These are phyloP conservation scores for Osmanthus fragrans DNA, from an alignment of 257 asterid species.

Conservation along the genomic window DNA sequence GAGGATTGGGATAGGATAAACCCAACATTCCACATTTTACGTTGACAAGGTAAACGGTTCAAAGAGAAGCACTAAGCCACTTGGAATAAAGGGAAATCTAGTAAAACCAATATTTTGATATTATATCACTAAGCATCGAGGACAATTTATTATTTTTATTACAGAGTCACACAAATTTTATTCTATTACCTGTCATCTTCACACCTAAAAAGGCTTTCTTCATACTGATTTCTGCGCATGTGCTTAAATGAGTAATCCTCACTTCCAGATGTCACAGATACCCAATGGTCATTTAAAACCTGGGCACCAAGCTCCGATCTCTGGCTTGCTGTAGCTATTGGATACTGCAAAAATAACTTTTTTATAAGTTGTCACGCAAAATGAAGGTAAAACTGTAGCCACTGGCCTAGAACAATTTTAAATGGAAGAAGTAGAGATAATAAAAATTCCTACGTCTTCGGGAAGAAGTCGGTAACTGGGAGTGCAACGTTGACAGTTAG, in stretches of 20 bases:
- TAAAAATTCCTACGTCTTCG: conserved; percentile 68
- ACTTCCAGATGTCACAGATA: conserved; percentile 99
- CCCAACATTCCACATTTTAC: not conserved
- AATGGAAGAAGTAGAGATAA: not conserved
- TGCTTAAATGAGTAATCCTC: conserved; percentile 98
- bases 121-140: not conserved
- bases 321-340: conserved; percentile 84
- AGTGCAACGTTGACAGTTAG: conserved; percentile 74
- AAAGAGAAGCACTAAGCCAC: not conserved
- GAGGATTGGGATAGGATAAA: not conserved
- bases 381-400: not conserved
- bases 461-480: conserved; percentile 99
- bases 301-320: conserved; percentile 87
- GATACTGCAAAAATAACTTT: conserved; percentile 64
- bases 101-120: conserved; percentile 7
- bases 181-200: conserved; percentile 86
- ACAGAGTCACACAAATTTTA: not conserved
- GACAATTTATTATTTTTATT: not conserved
- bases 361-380: not conserved
- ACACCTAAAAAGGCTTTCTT: conserved; percentile 95
- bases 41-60: not conserved
- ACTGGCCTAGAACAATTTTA: not conserved
- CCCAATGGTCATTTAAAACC: conserved; percentile 93
- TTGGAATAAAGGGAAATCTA: not conserved
- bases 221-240: conserved; percentile 96